Percentiles rank a stretch among this genome's conserved stretches.
Evolutionary conservation across 495 filamentous ascomycete species (phyloP).

Genomic region (Neurospora tetraspora): DNA sequence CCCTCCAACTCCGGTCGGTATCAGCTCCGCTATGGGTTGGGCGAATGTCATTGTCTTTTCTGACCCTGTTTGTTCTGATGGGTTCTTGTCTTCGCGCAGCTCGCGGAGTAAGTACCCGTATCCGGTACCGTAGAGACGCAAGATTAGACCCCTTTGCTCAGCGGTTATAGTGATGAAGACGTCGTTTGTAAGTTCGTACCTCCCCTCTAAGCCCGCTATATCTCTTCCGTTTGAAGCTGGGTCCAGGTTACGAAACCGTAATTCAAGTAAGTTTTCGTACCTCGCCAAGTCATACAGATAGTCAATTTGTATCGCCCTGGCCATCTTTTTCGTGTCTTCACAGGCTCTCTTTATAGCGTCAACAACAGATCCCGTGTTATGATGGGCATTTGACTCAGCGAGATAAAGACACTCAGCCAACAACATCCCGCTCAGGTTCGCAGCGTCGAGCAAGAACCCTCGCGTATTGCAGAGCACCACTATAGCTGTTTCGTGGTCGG

Average conservation of each 20-base stretch:
- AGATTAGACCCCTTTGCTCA: not conserved
- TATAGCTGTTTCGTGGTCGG: too few relatives aligned
- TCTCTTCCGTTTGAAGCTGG: not conserved
- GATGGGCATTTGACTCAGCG: not conserved
- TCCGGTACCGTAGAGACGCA: not conserved
- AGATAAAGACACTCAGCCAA: too few relatives aligned
- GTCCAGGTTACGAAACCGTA: not conserved
- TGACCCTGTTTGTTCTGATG: too few relatives aligned
- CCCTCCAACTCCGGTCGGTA: too few relatives aligned
- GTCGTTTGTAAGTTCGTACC: not conserved
- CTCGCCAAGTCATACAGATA: too few relatives aligned
- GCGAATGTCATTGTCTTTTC: too few relatives aligned
- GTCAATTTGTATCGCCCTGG: not conserved
- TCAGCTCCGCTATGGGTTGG: too few relatives aligned
- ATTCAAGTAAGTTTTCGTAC: too few relatives aligned
- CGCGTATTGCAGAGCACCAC: too few relatives aligned
- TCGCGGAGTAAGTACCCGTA: slow-evolving; percentile 1
- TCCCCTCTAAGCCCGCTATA: not conserved
- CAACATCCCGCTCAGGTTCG: too few relatives aligned
- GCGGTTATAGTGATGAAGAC: not conserved
- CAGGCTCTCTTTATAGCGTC: not conserved
- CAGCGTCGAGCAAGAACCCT: too few relatives aligned
- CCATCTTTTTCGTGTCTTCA: not conserved
- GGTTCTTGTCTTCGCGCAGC: too few relatives aligned
- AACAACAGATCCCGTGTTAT: not conserved